phyloP scores from a whole-genome alignment of 2,329 filamentous ascomycete genomes.

The Pyrenochaeta sp. region DNA sequence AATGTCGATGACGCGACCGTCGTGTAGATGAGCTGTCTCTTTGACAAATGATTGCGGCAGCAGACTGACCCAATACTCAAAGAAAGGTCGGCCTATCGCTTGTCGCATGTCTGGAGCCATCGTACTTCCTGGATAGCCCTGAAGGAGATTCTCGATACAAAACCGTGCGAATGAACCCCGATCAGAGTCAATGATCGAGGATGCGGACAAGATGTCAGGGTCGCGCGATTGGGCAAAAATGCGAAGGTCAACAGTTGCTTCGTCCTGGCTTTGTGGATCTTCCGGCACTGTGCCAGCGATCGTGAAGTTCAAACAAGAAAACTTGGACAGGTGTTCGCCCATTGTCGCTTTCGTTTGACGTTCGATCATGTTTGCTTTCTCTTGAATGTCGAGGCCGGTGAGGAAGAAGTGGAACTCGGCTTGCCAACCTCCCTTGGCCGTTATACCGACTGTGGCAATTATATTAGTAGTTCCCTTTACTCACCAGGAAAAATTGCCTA shows the following conservation, averaged over 20 bases:
- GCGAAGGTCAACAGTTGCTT: constrained; percentile 36
- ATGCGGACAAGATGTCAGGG: constrained; percentile 23
- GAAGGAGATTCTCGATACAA: constrained; percentile 29
- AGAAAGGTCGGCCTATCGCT: constrained; percentile 30
- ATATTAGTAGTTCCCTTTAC: background rate
- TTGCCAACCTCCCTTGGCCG: constrained; percentile 56
- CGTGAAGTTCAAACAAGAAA: constrained; percentile 52
- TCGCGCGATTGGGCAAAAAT: constrained; percentile 35
- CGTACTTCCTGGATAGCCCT: constrained; percentile 31
- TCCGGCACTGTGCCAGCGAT: constrained; percentile 28
- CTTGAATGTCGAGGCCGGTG: constrained; percentile 54
- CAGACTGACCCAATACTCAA: constrained; percentile 32
- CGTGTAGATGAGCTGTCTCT: constrained; percentile 24
- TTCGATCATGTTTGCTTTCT: constrained; percentile 56
- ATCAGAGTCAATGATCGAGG: constrained; percentile 24
- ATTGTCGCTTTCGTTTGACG: constrained; percentile 42
- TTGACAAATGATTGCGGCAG: constrained; percentile 25
- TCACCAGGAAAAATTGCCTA: background rate
- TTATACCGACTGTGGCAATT: constrained; percentile 46
- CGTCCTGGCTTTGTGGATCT: constrained; percentile 31
- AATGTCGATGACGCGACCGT: constrained; percentile 22
- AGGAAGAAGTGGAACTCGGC: constrained; percentile 57
- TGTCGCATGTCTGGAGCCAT: constrained; percentile 34
- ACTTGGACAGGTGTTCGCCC: constrained; percentile 47
- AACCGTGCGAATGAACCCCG: constrained; percentile 31